Conservation (phyloP, 2,329 filamentous ascomycete species). For the Talaromyces verruculosus region DNA sequence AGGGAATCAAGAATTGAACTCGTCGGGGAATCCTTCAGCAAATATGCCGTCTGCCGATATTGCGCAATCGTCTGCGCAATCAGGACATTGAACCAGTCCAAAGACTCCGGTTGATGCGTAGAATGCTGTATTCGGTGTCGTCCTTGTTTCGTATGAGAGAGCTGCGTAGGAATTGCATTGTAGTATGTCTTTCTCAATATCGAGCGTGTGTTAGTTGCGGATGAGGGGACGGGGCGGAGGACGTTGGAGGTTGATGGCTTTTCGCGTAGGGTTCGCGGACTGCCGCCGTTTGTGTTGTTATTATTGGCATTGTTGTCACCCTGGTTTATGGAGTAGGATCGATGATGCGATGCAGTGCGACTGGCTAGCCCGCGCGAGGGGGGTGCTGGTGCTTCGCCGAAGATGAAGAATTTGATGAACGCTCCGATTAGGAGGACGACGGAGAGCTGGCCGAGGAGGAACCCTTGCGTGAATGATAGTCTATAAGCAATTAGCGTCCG, state of each 20-base stretch:
- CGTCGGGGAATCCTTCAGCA: slow-evolving; percentile 65
- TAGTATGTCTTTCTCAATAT: slow-evolving; percentile 98
- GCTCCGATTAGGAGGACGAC: slow-evolving; percentile 86
- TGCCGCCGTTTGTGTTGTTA: neutral
- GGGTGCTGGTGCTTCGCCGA: slow-evolving; percentile 84
- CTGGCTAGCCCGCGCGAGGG: slow-evolving; percentile 75
- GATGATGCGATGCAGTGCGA: slow-evolving; percentile 74
- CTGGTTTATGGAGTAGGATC: slow-evolving; percentile 63
- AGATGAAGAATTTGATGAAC: slow-evolving; percentile 99
- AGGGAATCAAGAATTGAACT: slow-evolving; percentile 75
- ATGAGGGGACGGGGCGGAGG: slow-evolving; percentile 67
- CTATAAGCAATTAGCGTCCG: slow-evolving; percentile 44
- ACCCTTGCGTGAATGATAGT: slow-evolving; percentile 87
- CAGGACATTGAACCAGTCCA: slow-evolving; percentile 99
- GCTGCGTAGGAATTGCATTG: slow-evolving; percentile 56
- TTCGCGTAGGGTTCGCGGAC: slow-evolving; percentile 38
- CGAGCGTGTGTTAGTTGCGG: slow-evolving; percentile 76
- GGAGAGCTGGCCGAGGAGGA: slow-evolving; percentile 89
- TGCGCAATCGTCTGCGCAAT: slow-evolving; percentile 96
- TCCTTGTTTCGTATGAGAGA: slow-evolving; percentile 41
- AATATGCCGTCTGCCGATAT: slow-evolving; percentile 85
- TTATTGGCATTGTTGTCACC: slow-evolving; percentile 40
- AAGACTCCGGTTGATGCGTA: slow-evolving; percentile 90
- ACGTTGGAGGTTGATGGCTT: slow-evolving; percentile 64
- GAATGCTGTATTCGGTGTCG: slow-evolving; percentile 52